Percentiles rank a stretch among this genome's conserved stretches.
Conservation (phyloP, 192 early-diverging fungal species). For the Cladochytrium replicatum region DNA sequence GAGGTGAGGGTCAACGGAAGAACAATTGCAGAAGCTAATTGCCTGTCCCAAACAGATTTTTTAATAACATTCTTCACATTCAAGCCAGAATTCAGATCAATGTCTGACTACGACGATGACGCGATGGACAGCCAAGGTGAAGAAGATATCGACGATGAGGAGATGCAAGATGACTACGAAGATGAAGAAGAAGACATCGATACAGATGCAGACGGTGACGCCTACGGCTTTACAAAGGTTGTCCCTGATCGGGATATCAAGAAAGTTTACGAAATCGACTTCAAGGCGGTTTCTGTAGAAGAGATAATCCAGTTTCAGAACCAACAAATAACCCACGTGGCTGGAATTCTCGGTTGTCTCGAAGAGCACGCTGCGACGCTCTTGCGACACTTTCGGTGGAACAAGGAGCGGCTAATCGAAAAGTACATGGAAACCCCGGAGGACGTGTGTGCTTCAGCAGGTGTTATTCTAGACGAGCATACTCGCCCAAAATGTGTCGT, state of each 20-base stretch:
- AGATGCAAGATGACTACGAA: conserved; percentile 17
- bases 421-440: conserved; percentile 58
- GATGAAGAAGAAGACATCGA: conserved; percentile 21
- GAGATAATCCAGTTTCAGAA: conserved; percentile 56
- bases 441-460: conserved; percentile 49
- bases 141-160: conserved; percentile 12
- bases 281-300: conserved; percentile 43
- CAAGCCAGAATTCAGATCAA: no score
- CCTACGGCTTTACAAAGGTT: conserved; percentile 47
- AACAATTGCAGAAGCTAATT: no score
- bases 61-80: no score
- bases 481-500: conserved; percentile 10
- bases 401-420: conserved; percentile 77
- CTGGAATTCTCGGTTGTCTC: conserved; percentile 56
- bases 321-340: conserved; percentile 60
- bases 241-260: conserved; percentile 47
- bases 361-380: conserved; percentile 63
- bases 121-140: no score
- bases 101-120: no score
- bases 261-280: conserved; percentile 69
- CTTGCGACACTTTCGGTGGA: conserved; percentile 71
- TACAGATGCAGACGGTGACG: conserved; percentile 44
- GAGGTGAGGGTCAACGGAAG: no score
- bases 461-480: conserved; percentile 52
- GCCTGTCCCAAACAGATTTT: no score